These are phyloP conservation scores for Pisolithus albus DNA, from an alignment of 768 basidiomycete genomes.

Conservation along the genomic window DNA sequence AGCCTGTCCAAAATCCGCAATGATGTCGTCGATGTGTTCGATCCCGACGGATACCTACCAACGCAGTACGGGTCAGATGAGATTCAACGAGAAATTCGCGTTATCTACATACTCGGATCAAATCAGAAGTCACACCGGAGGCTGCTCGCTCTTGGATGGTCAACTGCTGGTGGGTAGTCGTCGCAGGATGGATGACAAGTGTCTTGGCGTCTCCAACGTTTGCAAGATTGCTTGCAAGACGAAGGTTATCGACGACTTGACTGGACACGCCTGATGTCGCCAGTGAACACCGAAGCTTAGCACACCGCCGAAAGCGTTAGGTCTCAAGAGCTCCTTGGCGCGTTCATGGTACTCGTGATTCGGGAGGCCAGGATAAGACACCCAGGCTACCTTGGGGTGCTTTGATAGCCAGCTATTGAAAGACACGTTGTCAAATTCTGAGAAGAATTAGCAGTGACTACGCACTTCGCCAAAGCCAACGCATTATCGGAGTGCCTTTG, in stretches of 20 bases:
- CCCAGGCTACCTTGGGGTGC: slow-evolving; percentile 67
- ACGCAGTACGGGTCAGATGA: not conserved
- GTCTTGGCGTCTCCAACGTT: slow-evolving; percentile 67
- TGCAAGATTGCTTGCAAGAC: slow-evolving; percentile 64
- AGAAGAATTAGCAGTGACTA: not conserved
- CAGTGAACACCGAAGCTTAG: slow-evolving; percentile 74
- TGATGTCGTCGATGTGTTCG: slow-evolving; percentile 40
- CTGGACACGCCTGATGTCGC: slow-evolving; percentile 43
- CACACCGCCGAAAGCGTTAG: slow-evolving; percentile 58
- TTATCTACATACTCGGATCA: slow-evolving; percentile 42
- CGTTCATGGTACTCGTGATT: slow-evolving; percentile 53
- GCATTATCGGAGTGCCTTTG: slow-evolving; percentile 56
- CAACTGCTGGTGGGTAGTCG: slow-evolving; percentile 57
- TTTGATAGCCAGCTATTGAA: slow-evolving; percentile 43
- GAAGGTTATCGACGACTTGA: slow-evolving; percentile 62
- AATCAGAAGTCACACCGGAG: slow-evolving; percentile 48
- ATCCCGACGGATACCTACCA: slow-evolving; percentile 38
- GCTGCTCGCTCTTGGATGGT: slow-evolving; percentile 39
- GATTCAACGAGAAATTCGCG: not conserved
- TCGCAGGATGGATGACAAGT: slow-evolving; percentile 52
- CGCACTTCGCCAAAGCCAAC: slow-evolving; percentile 40
- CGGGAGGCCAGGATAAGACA: slow-evolving; percentile 67
- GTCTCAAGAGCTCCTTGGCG: slow-evolving; percentile 51
- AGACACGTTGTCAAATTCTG: too few species aligned
- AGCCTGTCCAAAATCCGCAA: slow-evolving; percentile 40